Conservation (phyloP, 768 basidiomycete species). For the Hypholoma fasciculare region DNA sequence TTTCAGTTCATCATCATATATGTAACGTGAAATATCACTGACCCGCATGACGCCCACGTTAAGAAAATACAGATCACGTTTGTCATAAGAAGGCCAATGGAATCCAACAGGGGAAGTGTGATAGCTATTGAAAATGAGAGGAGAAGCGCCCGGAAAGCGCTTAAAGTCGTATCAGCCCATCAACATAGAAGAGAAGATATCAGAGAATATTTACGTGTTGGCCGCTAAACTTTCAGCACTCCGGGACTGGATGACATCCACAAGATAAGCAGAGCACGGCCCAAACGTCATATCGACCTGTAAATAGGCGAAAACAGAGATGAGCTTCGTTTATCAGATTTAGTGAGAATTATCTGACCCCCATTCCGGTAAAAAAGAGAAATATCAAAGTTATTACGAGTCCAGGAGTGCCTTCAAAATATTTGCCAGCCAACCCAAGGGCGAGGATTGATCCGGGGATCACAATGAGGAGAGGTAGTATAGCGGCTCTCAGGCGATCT, state of each 20-base stretch:
- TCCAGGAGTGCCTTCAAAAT: slow-evolving; percentile 46
- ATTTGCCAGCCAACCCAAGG: slow-evolving; percentile 47
- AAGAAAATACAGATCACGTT: slow-evolving; percentile 44
- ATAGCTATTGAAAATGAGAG: slow-evolving; percentile 38
- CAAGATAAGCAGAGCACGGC: slow-evolving; percentile 50
- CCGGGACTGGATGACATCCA: slow-evolving; percentile 55
- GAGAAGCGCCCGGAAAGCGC: slow-evolving; percentile 45
- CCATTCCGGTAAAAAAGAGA: slow-evolving; percentile 63
- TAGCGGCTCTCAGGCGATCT: slow-evolving; percentile 56
- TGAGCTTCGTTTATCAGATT: neutral
- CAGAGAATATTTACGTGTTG: slow-evolving; percentile 32
- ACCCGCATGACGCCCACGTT: slow-evolving; percentile 53
- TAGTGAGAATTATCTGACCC: slow-evolving; percentile 38
- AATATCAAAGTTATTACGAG: slow-evolving; percentile 48
- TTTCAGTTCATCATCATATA: neutral
- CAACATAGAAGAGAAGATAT: neutral
- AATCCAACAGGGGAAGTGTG: slow-evolving; percentile 52
- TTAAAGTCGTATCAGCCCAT: slow-evolving; percentile 14
- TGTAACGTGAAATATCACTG: slow-evolving; percentile 21
- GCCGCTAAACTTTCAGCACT: slow-evolving; percentile 64
- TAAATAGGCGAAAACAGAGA: neutral
- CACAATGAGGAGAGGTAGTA: slow-evolving; percentile 43
- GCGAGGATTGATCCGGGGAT: slow-evolving; percentile 50
- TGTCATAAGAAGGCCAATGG: slow-evolving; percentile 46
- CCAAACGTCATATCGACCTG: slow-evolving; percentile 55